Conservation (phyloP, 345 rosid species). For the Xanthoceras sorbifolium region DNA sequence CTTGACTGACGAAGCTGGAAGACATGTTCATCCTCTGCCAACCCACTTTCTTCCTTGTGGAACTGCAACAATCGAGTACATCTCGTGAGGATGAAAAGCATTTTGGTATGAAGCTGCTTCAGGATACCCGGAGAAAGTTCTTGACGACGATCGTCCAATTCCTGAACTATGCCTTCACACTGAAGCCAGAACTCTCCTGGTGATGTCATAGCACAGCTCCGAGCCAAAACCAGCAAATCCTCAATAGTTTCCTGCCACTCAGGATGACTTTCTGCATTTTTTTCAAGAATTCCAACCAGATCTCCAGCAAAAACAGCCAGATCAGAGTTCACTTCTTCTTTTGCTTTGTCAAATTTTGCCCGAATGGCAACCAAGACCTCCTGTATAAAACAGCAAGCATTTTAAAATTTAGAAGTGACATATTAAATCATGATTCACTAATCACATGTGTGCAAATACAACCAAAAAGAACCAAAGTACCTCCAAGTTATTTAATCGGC, state of each 20-base stretch:
- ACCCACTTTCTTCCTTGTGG: constrained; percentile 98
- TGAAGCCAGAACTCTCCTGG: constrained; percentile 99
- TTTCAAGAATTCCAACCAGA: constrained; percentile 94
- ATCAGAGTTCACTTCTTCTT: constrained; percentile 99
- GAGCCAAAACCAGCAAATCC: constrained; percentile 92
- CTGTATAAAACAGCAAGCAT: constrained; percentile 43
- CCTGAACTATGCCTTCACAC: constrained; percentile 99
- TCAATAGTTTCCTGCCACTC: constrained; percentile 99
- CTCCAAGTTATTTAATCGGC: constrained; percentile 87
- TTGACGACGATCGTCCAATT: constrained; percentile 96
- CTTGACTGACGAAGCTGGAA: constrained; percentile 82
- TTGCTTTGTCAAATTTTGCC: constrained; percentile 94
- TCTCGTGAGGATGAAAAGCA: constrained; percentile 98
- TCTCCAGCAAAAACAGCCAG: constrained; percentile 96
- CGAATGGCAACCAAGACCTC: constrained; percentile 81
- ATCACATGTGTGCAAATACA: constrained; percentile 9
- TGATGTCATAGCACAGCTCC: constrained; percentile 90
- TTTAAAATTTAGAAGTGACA: constrained; percentile 22
- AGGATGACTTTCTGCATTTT: constrained; percentile 96
- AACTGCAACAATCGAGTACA: constrained; percentile 97
- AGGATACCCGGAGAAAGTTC: constrained; percentile 90
- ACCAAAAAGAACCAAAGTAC: constrained; percentile 35
- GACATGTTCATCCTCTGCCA: constrained; percentile 74
- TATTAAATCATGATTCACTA: constrained; percentile 9
- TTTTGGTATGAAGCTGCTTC: constrained; percentile 93